phyloP scores from a whole-genome alignment of 2,329 filamentous ascomycete species.

The Alternaria atra region DNA sequence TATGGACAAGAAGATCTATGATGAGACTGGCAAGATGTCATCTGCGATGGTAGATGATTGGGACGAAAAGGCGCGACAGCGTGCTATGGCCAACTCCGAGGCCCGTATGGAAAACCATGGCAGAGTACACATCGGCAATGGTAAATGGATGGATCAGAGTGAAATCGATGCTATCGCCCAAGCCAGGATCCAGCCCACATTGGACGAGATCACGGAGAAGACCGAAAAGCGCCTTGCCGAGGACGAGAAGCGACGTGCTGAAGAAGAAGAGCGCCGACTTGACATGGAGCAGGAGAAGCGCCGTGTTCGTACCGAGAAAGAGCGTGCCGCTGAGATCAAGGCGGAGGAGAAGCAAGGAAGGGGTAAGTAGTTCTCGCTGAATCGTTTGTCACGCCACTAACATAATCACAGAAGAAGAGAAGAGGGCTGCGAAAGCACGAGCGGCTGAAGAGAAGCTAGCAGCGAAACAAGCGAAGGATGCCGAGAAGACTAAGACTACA shows the following conservation, averaged over 20 bases:
- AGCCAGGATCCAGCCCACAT: conserved; percentile 78
- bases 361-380: conserved; percentile 57
- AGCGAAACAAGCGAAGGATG: conserved; percentile 49
- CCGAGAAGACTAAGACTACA: conserved; percentile 59
- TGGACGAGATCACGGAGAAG: conserved; percentile 84
- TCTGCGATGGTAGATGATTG: conserved; percentile 76
- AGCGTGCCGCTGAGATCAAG: conserved; percentile 57
- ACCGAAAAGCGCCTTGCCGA: conserved; percentile 76
- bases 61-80: conserved; percentile 77
- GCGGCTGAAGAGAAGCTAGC: conserved; percentile 61
- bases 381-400: conserved; percentile 20
- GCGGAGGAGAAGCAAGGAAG: conserved; percentile 60
- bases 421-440: conserved; percentile 56
- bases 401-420: conserved; percentile 62
- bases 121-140: conserved; percentile 76
- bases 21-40: conserved; percentile 77
- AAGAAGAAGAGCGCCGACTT: conserved; percentile 67
- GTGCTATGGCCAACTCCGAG: conserved; percentile 72
- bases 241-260: conserved; percentile 72
- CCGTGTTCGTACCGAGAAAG: conserved; percentile 65
- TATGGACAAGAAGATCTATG: conserved; percentile 83
- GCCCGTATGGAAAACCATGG: conserved; percentile 66
- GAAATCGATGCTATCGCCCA: conserved; percentile 83
- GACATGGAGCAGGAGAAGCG: conserved; percentile 73
- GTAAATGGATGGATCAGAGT: conserved; percentile 78